phyloP scores from a whole-genome alignment of 2,329 filamentous ascomycete species.

The Aspergillus oerlinghausenensis region DNA sequence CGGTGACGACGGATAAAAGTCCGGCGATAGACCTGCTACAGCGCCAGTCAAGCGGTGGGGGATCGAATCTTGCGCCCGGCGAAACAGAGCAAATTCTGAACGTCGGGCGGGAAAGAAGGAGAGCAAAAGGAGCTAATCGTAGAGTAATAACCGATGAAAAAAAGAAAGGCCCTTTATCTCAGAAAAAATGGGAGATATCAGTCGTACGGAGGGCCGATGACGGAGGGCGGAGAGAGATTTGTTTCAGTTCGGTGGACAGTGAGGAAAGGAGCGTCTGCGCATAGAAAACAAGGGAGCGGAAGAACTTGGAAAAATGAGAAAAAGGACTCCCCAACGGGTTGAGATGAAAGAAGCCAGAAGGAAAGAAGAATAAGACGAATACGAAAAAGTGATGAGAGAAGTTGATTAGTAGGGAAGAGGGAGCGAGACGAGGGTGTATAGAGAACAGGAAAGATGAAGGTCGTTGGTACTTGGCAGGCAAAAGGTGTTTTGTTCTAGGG shows the following conservation, averaged over 20 bases:
- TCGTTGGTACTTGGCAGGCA: slow-evolving; percentile 1
- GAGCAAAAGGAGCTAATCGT: not conserved
- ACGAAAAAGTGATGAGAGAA: slow-evolving; percentile 6
- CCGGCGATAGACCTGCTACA: slow-evolving; percentile 29
- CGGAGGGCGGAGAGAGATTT: slow-evolving; percentile 5
- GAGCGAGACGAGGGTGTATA: slow-evolving; percentile 20
- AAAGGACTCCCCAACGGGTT: not conserved
- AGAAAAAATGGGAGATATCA: not conserved
- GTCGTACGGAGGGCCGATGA: not conserved
- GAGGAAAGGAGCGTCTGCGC: slow-evolving; percentile 9
- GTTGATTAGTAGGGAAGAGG: slow-evolving; percentile 11
- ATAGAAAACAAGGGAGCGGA: slow-evolving; percentile 10
- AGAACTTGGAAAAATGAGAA: slow-evolving; percentile 4
- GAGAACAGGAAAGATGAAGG: slow-evolving; percentile 9
- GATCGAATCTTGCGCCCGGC: slow-evolving; percentile 7
- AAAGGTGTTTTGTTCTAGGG: slow-evolving; percentile 3
- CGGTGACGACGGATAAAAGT: slow-evolving; percentile 13
- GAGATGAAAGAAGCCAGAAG: not conserved
- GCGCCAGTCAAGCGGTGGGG: slow-evolving; percentile 22
- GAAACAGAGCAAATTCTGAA: slow-evolving; percentile 8
- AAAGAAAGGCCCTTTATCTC: not conserved
- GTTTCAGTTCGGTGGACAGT: not conserved
- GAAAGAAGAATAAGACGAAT: slow-evolving; percentile 8
- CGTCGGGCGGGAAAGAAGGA: slow-evolving; percentile 1
- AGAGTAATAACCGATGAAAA: not conserved